phyloP scores from a whole-genome alignment of 208 protist species.

The Leishmania braziliensis region DNA sequence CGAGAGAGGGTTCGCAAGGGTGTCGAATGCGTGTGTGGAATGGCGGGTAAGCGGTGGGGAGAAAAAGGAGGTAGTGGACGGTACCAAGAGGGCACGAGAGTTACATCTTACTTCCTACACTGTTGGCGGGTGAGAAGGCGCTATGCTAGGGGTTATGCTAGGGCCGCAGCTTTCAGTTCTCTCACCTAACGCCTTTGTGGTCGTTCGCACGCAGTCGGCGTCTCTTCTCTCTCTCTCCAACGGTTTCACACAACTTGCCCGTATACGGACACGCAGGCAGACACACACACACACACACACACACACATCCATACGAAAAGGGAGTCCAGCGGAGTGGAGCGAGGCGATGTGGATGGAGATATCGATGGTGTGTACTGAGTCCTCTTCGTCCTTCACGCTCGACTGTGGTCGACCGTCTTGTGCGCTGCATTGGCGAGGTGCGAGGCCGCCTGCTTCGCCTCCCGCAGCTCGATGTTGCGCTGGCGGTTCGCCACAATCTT shows the following conservation, averaged over 20 bases:
- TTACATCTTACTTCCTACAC: not conserved
- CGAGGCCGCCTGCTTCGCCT: constrained; percentile 58
- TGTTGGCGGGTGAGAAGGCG: not conserved
- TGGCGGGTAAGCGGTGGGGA: not conserved
- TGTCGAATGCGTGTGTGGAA: not conserved
- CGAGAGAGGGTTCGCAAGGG: not conserved
- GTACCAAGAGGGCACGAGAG: not conserved
- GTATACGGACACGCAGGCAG: too few species aligned
- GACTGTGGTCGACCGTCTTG: constrained; percentile 9
- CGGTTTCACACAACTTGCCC: not conserved
- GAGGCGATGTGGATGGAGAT: not conserved
- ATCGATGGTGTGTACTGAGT: not conserved
- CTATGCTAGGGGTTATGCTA: not conserved
- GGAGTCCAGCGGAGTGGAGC: not conserved
- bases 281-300: not conserved
- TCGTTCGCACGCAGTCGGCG: not conserved
- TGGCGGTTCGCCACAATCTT: constrained; percentile 65
- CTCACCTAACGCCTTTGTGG: not conserved
- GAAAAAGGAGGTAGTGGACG: not conserved
- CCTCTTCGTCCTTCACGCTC: not conserved
- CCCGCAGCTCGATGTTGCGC: constrained; percentile 50
- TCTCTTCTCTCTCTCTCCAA: not conserved
- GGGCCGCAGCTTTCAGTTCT: not conserved
- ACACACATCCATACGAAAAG: not conserved
- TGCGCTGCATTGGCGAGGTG: constrained; percentile 36